These are phyloP conservation scores for Nothomitra cinnamomea DNA, from an alignment of 2,329 filamentous ascomycete species.

Conservation along the genomic window DNA sequence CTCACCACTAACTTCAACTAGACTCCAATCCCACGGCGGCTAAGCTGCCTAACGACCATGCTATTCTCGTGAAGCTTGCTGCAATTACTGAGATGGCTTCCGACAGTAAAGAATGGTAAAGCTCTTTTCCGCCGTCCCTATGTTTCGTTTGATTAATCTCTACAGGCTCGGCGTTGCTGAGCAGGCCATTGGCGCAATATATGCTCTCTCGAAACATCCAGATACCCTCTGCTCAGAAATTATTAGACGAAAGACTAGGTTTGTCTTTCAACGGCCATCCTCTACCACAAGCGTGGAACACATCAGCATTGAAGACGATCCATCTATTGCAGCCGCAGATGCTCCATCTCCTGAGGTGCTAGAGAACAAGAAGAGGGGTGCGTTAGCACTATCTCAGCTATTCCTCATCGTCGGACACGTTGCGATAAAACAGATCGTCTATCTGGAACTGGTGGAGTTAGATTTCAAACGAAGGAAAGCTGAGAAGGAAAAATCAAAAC, in stretches of 20 bases:
- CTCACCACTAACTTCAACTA: neutral
- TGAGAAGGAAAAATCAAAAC: constrained; percentile 53
- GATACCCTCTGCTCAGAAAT: constrained; percentile 87
- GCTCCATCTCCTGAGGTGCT: constrained; percentile 13
- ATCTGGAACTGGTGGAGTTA: constrained; percentile 89
- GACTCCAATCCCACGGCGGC: constrained; percentile 35
- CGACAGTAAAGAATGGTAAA: constrained; percentile 80
- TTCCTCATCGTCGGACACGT: constrained; percentile 93
- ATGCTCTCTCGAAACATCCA: constrained; percentile 82
- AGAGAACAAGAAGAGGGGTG: constrained; percentile 44
- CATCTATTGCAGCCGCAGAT: constrained; percentile 11
- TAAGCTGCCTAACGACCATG: constrained; percentile 80
- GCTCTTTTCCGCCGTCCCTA: neutral
- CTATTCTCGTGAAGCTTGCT: constrained; percentile 63
- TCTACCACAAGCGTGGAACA: constrained; percentile 20
- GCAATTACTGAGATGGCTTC: constrained; percentile 73
- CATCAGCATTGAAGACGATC: constrained; percentile 7
- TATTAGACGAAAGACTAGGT: constrained; percentile 67
- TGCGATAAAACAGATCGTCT: constrained; percentile 97
- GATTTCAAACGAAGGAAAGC: constrained; percentile 96
- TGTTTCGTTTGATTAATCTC: neutral
- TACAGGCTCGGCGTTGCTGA: constrained; percentile 64
- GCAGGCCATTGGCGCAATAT: constrained; percentile 90
- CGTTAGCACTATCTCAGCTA: constrained; percentile 70
- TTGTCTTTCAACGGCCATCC: constrained; percentile 49